A percentile compares a stretch with the other conserved stretches of the same genome.
phyloP scores from a whole-genome alignment of 2,329 filamentous ascomycete species.

The Fusarium dlaminii region DNA sequence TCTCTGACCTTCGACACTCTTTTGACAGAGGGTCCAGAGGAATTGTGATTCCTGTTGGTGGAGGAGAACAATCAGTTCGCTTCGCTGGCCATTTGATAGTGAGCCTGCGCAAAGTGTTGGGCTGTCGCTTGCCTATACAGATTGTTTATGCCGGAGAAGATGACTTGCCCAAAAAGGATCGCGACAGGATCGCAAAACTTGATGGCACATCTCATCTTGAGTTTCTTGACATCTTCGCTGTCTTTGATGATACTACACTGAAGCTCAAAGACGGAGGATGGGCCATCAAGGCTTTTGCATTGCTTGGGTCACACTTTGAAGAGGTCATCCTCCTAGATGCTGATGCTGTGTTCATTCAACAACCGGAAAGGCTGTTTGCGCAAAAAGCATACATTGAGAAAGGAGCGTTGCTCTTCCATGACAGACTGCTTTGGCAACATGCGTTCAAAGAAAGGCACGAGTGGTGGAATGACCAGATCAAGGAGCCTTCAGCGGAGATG shows the following conservation, averaged over 20 bases:
- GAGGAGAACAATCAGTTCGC: constrained; percentile 37
- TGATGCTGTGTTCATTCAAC: constrained; percentile 51
- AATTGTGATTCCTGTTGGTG: constrained; percentile 48
- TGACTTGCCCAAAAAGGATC: constrained; percentile 40
- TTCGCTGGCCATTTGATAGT: constrained; percentile 48
- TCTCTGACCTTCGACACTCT: constrained; percentile 40
- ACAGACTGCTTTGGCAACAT: constrained; percentile 50
- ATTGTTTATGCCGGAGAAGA: constrained; percentile 49
- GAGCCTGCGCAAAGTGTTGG: constrained; percentile 42
- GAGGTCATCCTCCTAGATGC: constrained; percentile 51
- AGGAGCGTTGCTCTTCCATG: constrained; percentile 53
- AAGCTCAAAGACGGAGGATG: constrained; percentile 45
- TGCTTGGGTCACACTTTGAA: constrained; percentile 49
- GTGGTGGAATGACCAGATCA: constrained; percentile 51
- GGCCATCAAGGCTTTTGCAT: constrained; percentile 54
- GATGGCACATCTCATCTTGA: constrained; percentile 30
- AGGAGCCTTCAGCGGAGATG: constrained; percentile 45
- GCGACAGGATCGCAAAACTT: constrained; percentile 26
- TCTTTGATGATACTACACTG: constrained; percentile 46
- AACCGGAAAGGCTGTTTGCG: constrained; percentile 46
- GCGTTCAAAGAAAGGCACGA: constrained; percentile 43
- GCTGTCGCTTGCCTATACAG: constrained; percentile 46
- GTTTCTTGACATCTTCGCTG: constrained; percentile 45
- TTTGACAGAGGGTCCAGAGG: constrained; percentile 30
- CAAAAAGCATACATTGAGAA: constrained; percentile 43